phyloP scores from a whole-genome alignment of 805 yeast genomes.

The Torulaspora indica region DNA sequence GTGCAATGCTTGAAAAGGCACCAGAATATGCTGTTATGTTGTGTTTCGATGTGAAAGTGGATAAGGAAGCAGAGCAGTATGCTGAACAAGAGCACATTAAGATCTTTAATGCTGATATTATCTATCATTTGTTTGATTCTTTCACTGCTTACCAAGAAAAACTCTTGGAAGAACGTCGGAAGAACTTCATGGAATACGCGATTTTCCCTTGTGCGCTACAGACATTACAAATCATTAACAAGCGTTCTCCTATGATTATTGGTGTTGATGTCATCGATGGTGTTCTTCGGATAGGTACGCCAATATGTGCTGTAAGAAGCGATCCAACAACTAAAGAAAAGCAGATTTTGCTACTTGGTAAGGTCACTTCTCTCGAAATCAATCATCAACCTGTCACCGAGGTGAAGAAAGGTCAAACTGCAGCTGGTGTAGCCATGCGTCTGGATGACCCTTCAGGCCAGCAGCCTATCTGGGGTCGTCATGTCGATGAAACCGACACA shows the following conservation, averaged over 20 bases:
- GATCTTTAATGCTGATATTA: conserved; percentile 93
- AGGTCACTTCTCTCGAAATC: conserved; percentile 88
- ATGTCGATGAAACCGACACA: conserved; percentile 87
- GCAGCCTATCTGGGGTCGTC: conserved; percentile 99
- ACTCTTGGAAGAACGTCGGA: conserved; percentile 83
- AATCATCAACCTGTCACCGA: conserved; percentile 78
- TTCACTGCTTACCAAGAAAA: conserved; percentile 89
- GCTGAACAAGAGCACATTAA: conserved; percentile 90
- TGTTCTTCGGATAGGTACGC: conserved; percentile 83
- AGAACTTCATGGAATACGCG: conserved; percentile 81
- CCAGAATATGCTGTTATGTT: conserved; percentile 96
- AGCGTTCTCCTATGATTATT: conserved; percentile 97
- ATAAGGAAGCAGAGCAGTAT: conserved; percentile 97
- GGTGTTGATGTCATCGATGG: conserved; percentile 98
- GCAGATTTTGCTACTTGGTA: conserved; percentile 69
- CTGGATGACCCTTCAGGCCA: conserved; percentile 86
- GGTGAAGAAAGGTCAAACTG: conserved; percentile 91
- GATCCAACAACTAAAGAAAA: conserved; percentile 81
- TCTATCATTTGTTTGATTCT: conserved; percentile 92
- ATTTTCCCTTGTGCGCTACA: conserved; percentile 93
- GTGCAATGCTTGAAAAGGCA: conserved; percentile 94
- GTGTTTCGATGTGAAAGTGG: conserved; percentile 95
- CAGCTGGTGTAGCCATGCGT: conserved; percentile 98
- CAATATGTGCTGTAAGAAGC: conserved; percentile 85
- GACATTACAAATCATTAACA: conserved; percentile 93